phyloP scores from a whole-genome alignment of 169 alveolate species.

The Plasmodium vivax region DNA sequence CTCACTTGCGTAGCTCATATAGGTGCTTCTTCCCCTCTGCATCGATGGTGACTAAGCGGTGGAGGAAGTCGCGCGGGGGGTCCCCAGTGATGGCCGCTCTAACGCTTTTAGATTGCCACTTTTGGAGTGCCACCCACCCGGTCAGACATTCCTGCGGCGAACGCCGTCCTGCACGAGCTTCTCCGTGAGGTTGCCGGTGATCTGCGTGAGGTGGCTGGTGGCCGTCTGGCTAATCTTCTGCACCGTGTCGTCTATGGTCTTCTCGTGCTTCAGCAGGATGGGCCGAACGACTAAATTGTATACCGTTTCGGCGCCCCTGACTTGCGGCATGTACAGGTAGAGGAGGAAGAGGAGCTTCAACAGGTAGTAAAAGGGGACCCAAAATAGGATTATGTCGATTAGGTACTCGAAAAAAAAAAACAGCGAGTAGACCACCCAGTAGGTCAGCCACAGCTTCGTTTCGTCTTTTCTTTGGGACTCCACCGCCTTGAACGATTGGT shows the following conservation, averaged over 20 bases:
- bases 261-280: slow-evolving; percentile 77
- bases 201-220: slow-evolving; percentile 53
- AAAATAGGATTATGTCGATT: slow-evolving; percentile 87
- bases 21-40: not conserved
- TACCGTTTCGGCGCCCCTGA: slow-evolving; percentile 80
- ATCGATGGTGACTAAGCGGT: no score
- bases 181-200: slow-evolving; percentile 48
- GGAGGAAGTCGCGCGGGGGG: no score
- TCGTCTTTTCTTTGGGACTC: slow-evolving; percentile 86
- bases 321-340: slow-evolving; percentile 88
- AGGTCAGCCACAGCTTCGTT: slow-evolving; percentile 93
- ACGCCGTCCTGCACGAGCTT: slow-evolving; percentile 45
- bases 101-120: no score
- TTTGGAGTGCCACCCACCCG: not conserved
- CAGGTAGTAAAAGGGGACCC: slow-evolving; percentile 92
- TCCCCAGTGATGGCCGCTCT: not conserved
- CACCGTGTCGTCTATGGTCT: slow-evolving; percentile 78
- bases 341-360: slow-evolving; percentile 88
- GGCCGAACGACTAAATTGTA: slow-evolving; percentile 81
- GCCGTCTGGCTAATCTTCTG: slow-evolving; percentile 75
- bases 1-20: not conserved
- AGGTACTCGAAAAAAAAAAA: slow-evolving; percentile 89
- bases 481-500: slow-evolving; percentile 89
- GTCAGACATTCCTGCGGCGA: slow-evolving; percentile 29
- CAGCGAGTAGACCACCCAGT: slow-evolving; percentile 92